Base-by-base conservation (phyloP, 2,329 filamentous ascomycete species). In the Allantophomopsis cytisporea region DNA sequence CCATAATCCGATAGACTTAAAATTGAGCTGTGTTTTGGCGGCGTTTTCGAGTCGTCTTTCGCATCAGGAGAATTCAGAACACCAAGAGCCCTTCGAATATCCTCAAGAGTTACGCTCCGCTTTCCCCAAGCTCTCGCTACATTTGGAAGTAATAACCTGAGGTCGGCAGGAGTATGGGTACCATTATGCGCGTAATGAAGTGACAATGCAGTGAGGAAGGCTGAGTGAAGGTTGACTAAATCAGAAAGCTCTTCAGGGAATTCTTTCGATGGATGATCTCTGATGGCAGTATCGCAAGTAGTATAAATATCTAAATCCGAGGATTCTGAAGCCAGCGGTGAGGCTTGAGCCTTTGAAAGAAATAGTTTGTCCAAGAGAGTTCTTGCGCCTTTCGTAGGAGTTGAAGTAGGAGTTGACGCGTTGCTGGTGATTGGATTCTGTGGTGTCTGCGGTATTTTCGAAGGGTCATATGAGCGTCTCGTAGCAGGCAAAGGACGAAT, bases 121-220 rank as follows among this genome's bases (percentile, higher is more conserved):
- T 82, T 85, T 43, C 80, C 79, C 82, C 82, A 88, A 31, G 78
- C 64, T 46, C 75, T 70, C 11, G 80, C 73, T 32, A 84, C 65
- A 41, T 76, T 68, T 8, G 74, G 74, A 28, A 71, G 66, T 30
- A 87, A 64, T 21, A 66, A 61, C 30, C 68, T 64, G 35, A 86
- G 56, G 50, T 85, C 79, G 17, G 77, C 71, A 0, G 83, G 77
- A 0, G 72, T 65, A 36, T 67, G 63, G 21, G 63, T 61, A 43
- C 79, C 77, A 55, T 80, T 75, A 58, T 88, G 81, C 1, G 78
- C 78, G 43, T 76, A 70, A 50, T 86, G 80, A 8, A 87, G 60
- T 0, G 73, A 70, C 17, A 85, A 62, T 0, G 80, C 76, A 50
- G 78, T 77, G 42, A 84, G 64, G 47, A 87, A 82, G 10, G 77